phyloP scores from a whole-genome alignment of 495 filamentous ascomycete species.

The Aspergillus bertholletiae region DNA sequence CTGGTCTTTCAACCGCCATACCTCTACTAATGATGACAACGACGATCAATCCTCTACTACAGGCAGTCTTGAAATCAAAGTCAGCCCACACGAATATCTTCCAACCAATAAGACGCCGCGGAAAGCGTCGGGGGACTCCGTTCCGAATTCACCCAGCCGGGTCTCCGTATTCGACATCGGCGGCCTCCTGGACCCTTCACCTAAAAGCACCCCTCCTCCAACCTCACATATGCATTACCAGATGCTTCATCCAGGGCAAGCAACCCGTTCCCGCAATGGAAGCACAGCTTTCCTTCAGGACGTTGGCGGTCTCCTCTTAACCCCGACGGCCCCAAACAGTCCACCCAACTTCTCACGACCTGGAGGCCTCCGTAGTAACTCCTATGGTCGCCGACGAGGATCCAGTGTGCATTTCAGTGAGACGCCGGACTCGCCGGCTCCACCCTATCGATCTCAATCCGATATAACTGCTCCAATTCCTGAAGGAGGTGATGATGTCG shows the following conservation, averaged over 20 bases:
- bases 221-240: constrained; percentile 1
- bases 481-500: constrained; percentile 23
- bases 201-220: constrained; percentile 4
- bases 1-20: constrained; percentile 29
- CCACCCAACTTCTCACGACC: constrained; percentile 9
- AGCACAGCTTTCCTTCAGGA: constrained; percentile 57
- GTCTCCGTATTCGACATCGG: constrained; percentile 70
- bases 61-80: constrained; percentile 32
- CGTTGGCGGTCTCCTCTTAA: constrained; percentile 48
- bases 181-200: constrained; percentile 50
- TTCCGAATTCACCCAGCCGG: constrained; percentile 30
- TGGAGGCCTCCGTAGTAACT: constrained; percentile 9
- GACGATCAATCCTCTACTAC: constrained; percentile 26
- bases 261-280: constrained; percentile 29
- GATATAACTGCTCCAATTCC: constrained; percentile 19
- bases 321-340: constrained; percentile 21
- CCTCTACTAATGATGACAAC: constrained; percentile 23
- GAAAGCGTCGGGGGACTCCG: background rate
- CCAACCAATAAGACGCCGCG: constrained; percentile 24
- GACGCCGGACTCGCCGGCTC: constrained; percentile 12
- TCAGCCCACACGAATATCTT: constrained; percentile 37
- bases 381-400: constrained; percentile 6
- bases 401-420: constrained; percentile 24
- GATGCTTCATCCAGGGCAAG: background rate
- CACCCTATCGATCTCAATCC: constrained; percentile 22